phyloP scores from a whole-genome alignment of 177 flowering plant species.

The Vitis hybrid region DNA sequence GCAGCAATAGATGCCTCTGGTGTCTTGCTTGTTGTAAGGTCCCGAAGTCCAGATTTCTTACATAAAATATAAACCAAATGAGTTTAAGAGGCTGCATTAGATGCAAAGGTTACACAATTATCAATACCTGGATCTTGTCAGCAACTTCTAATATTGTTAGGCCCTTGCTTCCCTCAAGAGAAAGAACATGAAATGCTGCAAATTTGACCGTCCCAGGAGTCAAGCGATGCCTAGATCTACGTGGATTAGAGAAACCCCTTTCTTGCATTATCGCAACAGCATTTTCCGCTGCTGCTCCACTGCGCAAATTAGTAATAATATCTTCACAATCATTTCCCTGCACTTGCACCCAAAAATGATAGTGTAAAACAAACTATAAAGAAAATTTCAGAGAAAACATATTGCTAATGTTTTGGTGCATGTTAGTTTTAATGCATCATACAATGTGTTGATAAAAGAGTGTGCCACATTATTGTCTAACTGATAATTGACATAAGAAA shows the following conservation, averaged over 20 bases:
- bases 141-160: conserved; percentile 82
- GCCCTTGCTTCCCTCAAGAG: conserved; percentile 85
- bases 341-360: conserved; percentile 10
- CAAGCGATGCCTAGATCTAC: conserved; percentile 86
- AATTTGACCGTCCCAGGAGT: conserved; percentile 97
- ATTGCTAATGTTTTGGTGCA: too few relatives aligned
- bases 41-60: conserved; percentile 93
- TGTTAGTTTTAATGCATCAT: too few relatives aligned
- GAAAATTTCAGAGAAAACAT: too few relatives aligned
- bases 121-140: conserved; percentile 79
- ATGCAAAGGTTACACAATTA: not conserved
- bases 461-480: too few relatives aligned
- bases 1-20: conserved; percentile 98
- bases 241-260: conserved; percentile 63
- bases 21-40: conserved; percentile 93
- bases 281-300: conserved; percentile 83
- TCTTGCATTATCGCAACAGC: conserved; percentile 88
- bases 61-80: conserved; percentile 13
- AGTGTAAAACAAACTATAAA: not conserved
- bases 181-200: conserved; percentile 93
- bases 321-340: conserved; percentile 80
- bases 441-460: too few relatives aligned
- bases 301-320: conserved; percentile 68
- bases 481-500: too few relatives aligned
- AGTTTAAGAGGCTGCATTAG: not conserved